Evolutionary conservation across 2,329 filamentous ascomycete species (phyloP).

Genomic region (Talaromyces sp.): DNA sequence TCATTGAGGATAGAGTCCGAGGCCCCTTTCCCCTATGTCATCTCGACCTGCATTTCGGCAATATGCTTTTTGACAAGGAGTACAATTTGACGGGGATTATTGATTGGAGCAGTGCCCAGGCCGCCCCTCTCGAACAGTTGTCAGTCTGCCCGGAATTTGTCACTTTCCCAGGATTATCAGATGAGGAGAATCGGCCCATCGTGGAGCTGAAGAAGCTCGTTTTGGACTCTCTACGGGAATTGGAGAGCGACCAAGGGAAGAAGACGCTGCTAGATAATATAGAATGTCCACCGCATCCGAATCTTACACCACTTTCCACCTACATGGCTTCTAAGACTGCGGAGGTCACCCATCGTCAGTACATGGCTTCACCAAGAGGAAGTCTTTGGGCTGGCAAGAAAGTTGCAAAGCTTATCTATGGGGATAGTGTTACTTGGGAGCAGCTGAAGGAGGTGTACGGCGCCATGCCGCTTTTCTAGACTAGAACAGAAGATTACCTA

Average conservation of each 20-base stretch:
- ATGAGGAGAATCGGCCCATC: not conserved
- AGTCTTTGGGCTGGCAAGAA: not conserved
- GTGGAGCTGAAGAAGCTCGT: not conserved
- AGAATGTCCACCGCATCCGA: not conserved
- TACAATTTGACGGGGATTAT: not conserved
- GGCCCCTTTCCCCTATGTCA: not conserved
- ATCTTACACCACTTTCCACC: not conserved
- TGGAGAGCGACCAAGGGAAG: not conserved
- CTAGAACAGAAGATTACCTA: not conserved
- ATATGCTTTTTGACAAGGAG: not conserved
- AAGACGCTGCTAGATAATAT: not conserved
- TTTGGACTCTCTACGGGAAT: not conserved
- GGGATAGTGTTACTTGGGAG: not conserved
- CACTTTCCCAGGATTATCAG: not conserved
- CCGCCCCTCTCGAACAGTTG: not conserved
- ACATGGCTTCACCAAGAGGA: not conserved
- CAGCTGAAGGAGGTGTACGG: not conserved
- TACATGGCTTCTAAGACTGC: not conserved
- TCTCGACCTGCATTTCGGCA: not conserved
- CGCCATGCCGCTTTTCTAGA: not conserved
- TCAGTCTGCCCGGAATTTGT: not conserved
- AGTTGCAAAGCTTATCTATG: not conserved
- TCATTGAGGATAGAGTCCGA: not conserved
- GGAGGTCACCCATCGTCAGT: not conserved
- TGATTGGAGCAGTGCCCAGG: not conserved